phyloP scores from a whole-genome alignment of 108 stramenopile species.

The Cyclostephanos tholiformis region DNA sequence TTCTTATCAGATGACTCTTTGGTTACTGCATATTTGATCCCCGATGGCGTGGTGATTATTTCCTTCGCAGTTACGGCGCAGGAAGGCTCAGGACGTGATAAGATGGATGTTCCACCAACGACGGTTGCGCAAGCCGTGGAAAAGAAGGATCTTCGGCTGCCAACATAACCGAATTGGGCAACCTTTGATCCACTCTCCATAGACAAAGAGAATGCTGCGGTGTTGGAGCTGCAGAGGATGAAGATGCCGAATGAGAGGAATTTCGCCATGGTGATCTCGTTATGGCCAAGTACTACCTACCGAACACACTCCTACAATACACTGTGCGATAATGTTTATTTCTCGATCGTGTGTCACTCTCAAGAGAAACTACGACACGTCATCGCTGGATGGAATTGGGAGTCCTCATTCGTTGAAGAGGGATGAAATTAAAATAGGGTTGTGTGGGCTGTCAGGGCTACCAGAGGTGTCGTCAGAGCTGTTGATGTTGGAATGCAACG shows the following conservation, averaged over 20 bases:
- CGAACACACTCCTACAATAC: no score
- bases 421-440: no score
- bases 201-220: slow-evolving; percentile 18
- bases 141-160: slow-evolving; percentile 25
- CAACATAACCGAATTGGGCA: background rate
- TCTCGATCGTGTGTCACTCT: no score
- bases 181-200: background rate
- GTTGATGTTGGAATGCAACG: no score
- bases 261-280: background rate
- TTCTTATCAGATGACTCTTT: slow-evolving; percentile 50
- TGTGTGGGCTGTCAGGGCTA: no score
- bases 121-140: slow-evolving; percentile 25
- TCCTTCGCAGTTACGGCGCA: slow-evolving; percentile 32
- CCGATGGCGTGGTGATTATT: slow-evolving; percentile 63
- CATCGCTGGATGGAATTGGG: no score
- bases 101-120: slow-evolving; percentile 19
- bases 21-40: slow-evolving; percentile 80
- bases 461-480: no score
- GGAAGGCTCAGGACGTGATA: slow-evolving; percentile 22
- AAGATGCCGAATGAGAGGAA: background rate
- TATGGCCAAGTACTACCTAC: no score
- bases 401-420: no score
- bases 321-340: no score
- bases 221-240: slow-evolving; percentile 8
- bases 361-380: no score